Evolutionary conservation across 2,329 filamentous ascomycete genomes (phyloP).

Genomic region (Ilyonectria destructans): DNA sequence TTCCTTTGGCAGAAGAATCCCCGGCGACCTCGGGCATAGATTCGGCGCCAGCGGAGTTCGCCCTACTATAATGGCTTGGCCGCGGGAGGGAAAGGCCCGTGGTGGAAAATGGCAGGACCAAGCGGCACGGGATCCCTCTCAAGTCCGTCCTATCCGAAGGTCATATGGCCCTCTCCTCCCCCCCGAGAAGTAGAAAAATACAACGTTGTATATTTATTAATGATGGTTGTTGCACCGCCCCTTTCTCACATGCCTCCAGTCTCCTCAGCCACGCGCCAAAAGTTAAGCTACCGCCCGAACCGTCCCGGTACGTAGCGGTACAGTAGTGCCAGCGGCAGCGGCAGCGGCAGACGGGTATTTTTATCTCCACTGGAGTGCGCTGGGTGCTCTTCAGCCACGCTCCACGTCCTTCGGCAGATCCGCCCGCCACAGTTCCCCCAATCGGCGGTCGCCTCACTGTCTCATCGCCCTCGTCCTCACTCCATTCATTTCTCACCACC

Average conservation of each 20-base stretch:
- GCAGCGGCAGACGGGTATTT: conserved; percentile 12
- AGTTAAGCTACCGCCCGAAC: background rate
- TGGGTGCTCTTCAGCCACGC: conserved; percentile 19
- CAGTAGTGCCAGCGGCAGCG: background rate
- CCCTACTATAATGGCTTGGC: conserved; percentile 7
- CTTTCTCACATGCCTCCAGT: background rate
- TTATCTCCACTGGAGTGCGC: conserved; percentile 2
- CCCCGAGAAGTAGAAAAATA: background rate
- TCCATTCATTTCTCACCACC: conserved; percentile 19
- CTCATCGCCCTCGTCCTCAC: conserved; percentile 17
- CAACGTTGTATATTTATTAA: background rate
- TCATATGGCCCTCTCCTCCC: background rate
- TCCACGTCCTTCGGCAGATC: conserved; percentile 10
- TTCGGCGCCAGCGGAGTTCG: conserved; percentile 6
- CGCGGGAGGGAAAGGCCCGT: background rate
- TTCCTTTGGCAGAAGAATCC: conserved; percentile 13
- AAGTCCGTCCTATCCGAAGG: background rate
- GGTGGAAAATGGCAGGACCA: conserved; percentile 10
- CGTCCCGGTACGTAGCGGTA: background rate
- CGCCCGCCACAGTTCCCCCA: conserved; percentile 20
- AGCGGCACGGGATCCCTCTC: background rate
- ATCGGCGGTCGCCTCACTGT: conserved; percentile 12
- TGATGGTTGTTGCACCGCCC: background rate
- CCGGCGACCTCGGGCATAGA: background rate
- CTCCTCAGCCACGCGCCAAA: background rate